phyloP scores from a whole-genome alignment of 352 stramenopile species.

The Phytophthora parvispora region DNA sequence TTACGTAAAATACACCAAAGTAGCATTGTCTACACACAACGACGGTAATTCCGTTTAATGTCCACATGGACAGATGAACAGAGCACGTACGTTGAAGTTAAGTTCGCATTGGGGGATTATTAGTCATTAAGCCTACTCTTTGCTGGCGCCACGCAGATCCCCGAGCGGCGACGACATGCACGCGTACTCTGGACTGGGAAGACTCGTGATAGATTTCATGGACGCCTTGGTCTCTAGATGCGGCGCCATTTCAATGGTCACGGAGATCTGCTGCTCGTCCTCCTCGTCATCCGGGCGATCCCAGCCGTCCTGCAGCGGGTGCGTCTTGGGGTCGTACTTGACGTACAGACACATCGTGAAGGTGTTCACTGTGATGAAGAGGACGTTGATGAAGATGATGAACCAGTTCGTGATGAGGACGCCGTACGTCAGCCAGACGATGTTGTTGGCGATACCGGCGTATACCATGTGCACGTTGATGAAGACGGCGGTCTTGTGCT shows the following conservation, averaged over 20 bases:
- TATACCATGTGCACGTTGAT: conserved; percentile 65
- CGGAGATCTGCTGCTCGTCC: conserved; percentile 11
- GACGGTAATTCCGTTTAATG: background rate
- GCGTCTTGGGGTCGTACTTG: conserved; percentile 37
- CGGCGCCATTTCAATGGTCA: conserved; percentile 19
- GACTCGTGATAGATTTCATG: conserved; percentile 24
- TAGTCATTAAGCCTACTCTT: too few relatives aligned
- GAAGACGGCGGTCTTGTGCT: conserved; percentile 51
- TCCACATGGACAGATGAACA: conserved; percentile 12
- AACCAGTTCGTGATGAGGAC: conserved; percentile 48
- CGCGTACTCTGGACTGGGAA: conserved; percentile 30
- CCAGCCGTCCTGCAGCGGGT: conserved; percentile 24
- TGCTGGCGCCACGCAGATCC: background rate
- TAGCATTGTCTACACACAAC: background rate
- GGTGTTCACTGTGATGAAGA: conserved; percentile 44
- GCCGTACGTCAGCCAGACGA: conserved; percentile 47
- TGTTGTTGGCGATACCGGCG: conserved; percentile 57
- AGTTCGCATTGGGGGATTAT: conserved; percentile 24
- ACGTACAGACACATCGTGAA: conserved; percentile 41
- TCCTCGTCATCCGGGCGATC: conserved; percentile 7
- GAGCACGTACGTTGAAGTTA: conserved; percentile 9
- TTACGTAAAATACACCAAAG: background rate
- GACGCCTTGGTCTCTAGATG: conserved; percentile 21
- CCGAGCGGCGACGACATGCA: conserved; percentile 23
- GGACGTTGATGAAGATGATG: conserved; percentile 43